A percentile compares a stretch with the other conserved stretches of the same genome.
These are phyloP conservation scores for Zalaria sp. DNA, from an alignment of 2,329 filamentous ascomycete genomes.

Conservation along the genomic window DNA sequence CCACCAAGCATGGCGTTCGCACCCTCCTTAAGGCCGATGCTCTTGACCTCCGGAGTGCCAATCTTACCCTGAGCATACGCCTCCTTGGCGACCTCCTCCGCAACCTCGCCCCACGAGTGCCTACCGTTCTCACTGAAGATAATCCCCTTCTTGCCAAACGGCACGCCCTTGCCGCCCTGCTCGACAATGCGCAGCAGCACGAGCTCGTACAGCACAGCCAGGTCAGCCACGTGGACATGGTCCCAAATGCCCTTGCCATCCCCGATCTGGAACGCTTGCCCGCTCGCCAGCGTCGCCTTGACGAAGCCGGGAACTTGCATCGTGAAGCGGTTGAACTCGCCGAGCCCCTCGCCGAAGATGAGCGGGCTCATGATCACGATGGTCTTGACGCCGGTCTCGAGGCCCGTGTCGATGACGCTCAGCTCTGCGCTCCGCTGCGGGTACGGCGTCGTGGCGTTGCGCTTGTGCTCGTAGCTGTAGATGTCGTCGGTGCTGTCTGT, in stretches of 20 bases:
- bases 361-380: conserved; percentile 32
- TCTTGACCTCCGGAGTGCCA: conserved; percentile 13
- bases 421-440: conserved; percentile 32
- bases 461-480: conserved; percentile 25
- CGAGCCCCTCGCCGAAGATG: conserved; percentile 33
- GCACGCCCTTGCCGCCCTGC: conserved; percentile 14
- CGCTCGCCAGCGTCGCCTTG: conserved; percentile 16
- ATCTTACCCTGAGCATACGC: conserved; percentile 18
- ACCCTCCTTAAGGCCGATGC: conserved; percentile 15
- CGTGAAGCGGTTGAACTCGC: conserved; percentile 25
- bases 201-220: conserved; percentile 27
- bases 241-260: conserved; percentile 25
- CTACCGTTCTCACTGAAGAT: conserved; percentile 29
- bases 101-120: conserved; percentile 26
- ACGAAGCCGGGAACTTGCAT: conserved; percentile 26
- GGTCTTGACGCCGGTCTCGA: conserved; percentile 27
- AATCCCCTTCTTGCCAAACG: conserved; percentile 24
- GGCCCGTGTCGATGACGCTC: conserved; percentile 25
- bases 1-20: background rate
- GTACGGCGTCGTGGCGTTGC: conserved; percentile 24
- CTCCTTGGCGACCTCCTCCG: conserved; percentile 21
- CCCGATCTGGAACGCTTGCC: conserved; percentile 20
- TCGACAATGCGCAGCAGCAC: conserved; percentile 20
- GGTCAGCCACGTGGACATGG: conserved; percentile 32
- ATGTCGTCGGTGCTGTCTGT: conserved; percentile 30